Conservation (phyloP, 2,329 filamentous ascomycete species). For the Penicillium sp. region DNA sequence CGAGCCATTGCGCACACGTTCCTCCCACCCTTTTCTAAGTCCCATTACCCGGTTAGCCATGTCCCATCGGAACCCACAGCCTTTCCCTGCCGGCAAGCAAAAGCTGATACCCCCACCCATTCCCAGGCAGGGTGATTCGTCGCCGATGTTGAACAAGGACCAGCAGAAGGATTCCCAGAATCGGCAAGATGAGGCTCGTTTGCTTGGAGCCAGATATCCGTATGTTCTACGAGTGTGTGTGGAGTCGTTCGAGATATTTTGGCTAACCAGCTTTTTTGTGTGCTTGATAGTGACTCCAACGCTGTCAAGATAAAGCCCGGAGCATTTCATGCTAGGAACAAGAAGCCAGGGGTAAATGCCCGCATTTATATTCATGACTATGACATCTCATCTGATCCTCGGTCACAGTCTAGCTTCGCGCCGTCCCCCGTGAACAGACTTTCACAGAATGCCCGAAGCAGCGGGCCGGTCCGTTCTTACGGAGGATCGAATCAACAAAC, state of each 20-base stretch:
- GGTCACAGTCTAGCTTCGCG: conserved; percentile 14
- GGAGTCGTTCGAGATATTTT: neutral
- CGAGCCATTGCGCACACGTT: conserved; percentile 15
- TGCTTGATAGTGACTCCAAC: conserved; percentile 18
- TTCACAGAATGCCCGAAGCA: conserved; percentile 28
- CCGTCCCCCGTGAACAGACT: conserved; percentile 30
- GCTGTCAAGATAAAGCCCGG: conserved; percentile 33
- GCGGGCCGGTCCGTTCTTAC: conserved; percentile 35
- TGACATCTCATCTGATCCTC: conserved; percentile 3
- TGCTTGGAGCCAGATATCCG: conserved; percentile 19
- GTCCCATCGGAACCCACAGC: neutral
- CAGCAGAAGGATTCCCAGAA: conserved; percentile 9
- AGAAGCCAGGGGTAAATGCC: conserved; percentile 22
- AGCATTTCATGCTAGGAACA: conserved; percentile 21
- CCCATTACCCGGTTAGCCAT: conserved; percentile 17
- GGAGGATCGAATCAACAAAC: conserved; percentile 16
- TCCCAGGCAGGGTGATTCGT: conserved; percentile 13
- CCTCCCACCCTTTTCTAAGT: conserved; percentile 13
- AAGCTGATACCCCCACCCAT: conserved; percentile 10
- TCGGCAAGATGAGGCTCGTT: conserved; percentile 22
- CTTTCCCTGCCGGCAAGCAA: conserved; percentile 6
- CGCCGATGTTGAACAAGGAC: conserved; percentile 21
- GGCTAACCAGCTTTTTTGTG: neutral
- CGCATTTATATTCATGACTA: neutral
- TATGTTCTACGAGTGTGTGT: conserved; percentile 7